Evolutionary conservation across 1,139 yeast genomes (phyloP), one percentile per base, ranked within the genome.

Genomic region (Diutina scorzettiae): DNA sequence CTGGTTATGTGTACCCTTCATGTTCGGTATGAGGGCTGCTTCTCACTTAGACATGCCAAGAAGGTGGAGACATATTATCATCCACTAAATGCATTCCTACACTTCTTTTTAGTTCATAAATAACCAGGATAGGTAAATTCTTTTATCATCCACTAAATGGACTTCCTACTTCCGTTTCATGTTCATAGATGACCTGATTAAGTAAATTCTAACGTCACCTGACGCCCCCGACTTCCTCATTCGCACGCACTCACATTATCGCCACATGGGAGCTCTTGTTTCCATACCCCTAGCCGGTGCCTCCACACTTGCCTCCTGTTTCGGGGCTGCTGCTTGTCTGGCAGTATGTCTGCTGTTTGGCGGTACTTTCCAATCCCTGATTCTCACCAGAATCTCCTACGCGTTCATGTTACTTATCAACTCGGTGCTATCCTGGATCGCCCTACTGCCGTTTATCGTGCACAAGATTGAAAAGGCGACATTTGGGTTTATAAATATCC

Each of bases 371-470:
- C 62, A 65, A 45, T 82, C 94, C 16, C 78, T 93, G 19, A 71
- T 87, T 24, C 53, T 68, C 58, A 69, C 74, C 6, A 74, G 98
- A 56, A 67, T 89, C 28, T 75, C 87, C 42, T 91, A 91, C 59
- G 98, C 98, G 11, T 53, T 81, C 25, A 64, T 89, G 40, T 76
- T 93, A 46, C 63, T 87, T 37, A 49, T 84, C 36, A 89, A 89
- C 63, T 83, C 95, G 25, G 65, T 87, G 19, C 48, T 91, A 25
- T 84, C 97, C 12, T 91, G 99, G 99, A 65, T 86, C 5, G 85
- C 86, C 63, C 72, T 93, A 47, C 79, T 95, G 19, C 89, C 87
- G 48, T 82, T 85, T 60, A 78, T 93, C 2, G 72, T 82, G 24
- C 71, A 76, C 46, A 76, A 84, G 60, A 74, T 91, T 9, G 95